A percentile compares a stretch with the other conserved stretches of the same genome.
Conservation (phyloP, 129 eudicot genomes). For the Erigeron canadensis region DNA sequence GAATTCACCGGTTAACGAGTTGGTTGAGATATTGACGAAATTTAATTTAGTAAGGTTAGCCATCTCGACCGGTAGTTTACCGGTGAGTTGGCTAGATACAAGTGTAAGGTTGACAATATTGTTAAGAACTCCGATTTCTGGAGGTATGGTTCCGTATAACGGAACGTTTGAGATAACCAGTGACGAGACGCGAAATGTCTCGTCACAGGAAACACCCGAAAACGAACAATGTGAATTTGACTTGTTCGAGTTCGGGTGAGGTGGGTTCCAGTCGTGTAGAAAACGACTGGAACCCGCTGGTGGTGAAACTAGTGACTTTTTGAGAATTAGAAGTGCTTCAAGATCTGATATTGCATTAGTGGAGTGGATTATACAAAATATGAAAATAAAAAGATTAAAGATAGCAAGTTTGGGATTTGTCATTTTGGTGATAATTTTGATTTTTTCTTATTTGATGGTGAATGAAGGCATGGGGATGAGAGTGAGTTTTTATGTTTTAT, state of each 20-base stretch:
- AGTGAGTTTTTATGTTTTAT: too few relatives aligned
- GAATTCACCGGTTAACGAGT: conserved; percentile 48
- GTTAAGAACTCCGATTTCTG: conserved; percentile 56
- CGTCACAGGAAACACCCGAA: conserved; percentile 72
- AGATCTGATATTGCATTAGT: conserved; percentile 48
- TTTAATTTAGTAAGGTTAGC: conserved; percentile 34
- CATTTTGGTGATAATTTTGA: too few relatives aligned
- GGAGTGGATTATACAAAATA: neutral
- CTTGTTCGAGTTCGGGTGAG: conserved; percentile 9
- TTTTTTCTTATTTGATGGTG: too few relatives aligned
- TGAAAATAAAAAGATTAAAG: neutral
- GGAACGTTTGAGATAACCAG: conserved; percentile 44
- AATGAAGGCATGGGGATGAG: too few relatives aligned
- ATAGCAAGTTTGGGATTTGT: neutral
- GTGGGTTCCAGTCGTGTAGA: conserved; percentile 52
- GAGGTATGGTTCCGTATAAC: conserved; percentile 57
- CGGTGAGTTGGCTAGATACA: conserved; percentile 52
- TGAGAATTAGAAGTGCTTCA: conserved; percentile 55
- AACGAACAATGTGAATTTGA: conserved; percentile 59
- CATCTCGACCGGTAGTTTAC: conserved; percentile 56
- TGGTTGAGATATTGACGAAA: conserved; percentile 51
- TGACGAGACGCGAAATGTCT: conserved; percentile 41
- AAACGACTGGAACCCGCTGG: conserved; percentile 42
- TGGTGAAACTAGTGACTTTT: conserved; percentile 45
- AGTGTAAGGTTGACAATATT: conserved; percentile 56